Evolutionary conservation across 78 protist genomes (phyloP).

Genomic region (Bodo saltans): DNA sequence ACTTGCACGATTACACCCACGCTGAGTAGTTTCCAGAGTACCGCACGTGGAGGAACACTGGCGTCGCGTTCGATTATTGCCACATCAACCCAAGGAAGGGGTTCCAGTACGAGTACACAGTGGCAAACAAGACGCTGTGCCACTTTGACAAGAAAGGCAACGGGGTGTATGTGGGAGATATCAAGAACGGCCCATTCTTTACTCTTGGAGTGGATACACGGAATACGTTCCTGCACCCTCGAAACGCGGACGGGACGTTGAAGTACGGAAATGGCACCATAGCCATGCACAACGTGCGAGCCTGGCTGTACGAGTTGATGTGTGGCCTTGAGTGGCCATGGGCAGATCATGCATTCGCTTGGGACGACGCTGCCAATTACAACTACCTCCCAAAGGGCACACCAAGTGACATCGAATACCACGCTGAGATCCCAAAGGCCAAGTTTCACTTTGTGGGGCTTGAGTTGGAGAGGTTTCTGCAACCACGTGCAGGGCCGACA

Average conservation of each 20-base stretch:
- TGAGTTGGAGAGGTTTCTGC: neutral
- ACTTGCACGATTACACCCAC: neutral
- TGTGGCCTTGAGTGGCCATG: neutral
- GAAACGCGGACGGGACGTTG: neutral
- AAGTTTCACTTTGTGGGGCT: neutral
- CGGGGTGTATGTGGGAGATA: constrained; percentile 16
- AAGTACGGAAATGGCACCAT: constrained; percentile 16
- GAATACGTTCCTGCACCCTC: neutral
- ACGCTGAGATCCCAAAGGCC: neutral
- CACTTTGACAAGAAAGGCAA: neutral
- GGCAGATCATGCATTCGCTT: neutral
- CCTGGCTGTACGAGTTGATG: constrained; percentile 14
- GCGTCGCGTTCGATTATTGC: constrained; percentile 10
- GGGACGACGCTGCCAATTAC: constrained; percentile 14
- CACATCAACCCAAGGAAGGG: neutral
- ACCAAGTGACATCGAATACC: neutral
- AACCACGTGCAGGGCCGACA: neutral
- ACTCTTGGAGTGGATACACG: neutral
- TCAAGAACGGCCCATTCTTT: neutral
- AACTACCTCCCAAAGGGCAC: neutral
- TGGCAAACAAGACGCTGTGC: constrained; percentile 19
- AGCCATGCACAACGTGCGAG: constrained; percentile 10
- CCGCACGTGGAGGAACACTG: neutral
- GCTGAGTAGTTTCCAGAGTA: neutral
- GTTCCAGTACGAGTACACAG: neutral